These are phyloP conservation scores for Rubia occidens DNA, from an alignment of 305 asterid species.

Conservation along the genomic window DNA sequence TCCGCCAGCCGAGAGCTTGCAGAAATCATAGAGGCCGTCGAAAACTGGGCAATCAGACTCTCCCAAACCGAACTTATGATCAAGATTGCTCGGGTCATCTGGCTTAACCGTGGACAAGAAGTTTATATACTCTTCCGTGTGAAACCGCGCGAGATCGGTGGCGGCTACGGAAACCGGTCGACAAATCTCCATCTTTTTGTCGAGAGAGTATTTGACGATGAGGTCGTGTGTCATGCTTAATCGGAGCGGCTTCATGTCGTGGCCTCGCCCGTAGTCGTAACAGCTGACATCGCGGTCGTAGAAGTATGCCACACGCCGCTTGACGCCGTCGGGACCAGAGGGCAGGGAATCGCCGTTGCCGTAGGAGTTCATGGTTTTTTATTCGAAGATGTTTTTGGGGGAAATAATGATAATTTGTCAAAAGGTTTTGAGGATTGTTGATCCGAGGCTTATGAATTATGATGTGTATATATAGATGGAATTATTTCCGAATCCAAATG, in stretches of 20 bases:
- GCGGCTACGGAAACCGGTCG: conserved; percentile 29
- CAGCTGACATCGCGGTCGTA: conserved; percentile 35
- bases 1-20: conserved; percentile 51
- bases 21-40: conserved; percentile 36
- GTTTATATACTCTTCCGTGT: conserved; percentile 29
- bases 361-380: conserved; percentile 16
- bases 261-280: conserved; percentile 37
- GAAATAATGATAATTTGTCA: neutral
- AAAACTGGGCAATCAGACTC: conserved; percentile 43
- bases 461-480: too few relatives aligned
- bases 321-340: conserved; percentile 32
- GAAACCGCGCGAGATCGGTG: conserved; percentile 28
- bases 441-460: neutral
- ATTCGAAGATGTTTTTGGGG: too few relatives aligned
- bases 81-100: conserved; percentile 19
- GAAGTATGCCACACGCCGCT: conserved; percentile 38
- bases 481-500: neutral
- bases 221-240: conserved; percentile 40
- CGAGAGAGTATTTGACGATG: conserved; percentile 31
- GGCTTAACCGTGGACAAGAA: conserved; percentile 28
- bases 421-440: neutral
- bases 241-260: conserved; percentile 42
- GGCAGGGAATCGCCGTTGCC: conserved; percentile 27
- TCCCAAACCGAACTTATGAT: conserved; percentile 31
- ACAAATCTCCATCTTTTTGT: conserved; percentile 33